Evolutionary conservation across 345 rosid species (phyloP), one percentile per base, ranked within the genome.

Genomic region (Boechera stricta): DNA sequence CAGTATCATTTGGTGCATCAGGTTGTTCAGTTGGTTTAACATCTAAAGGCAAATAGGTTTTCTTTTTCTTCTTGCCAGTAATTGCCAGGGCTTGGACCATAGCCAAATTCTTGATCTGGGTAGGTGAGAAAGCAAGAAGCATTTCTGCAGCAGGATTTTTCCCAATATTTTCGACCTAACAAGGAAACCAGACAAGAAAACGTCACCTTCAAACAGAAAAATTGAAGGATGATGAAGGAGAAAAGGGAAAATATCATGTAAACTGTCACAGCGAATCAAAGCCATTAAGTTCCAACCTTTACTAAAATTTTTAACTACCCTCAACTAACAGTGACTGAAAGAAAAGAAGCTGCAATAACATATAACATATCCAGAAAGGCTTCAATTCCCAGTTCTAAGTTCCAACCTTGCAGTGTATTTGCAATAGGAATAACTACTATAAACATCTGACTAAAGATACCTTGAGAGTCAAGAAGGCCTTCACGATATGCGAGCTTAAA

Each of bases 381-480:
- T 64, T 54, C 6, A 49, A n/a, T 33, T 32, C 21, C 32, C 33
- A 31, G 48, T 42, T 28, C 32, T 7, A 55, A 38, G 42, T 57
- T 77, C 67, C 10, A 63, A 63, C 3, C 4, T 53, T 63, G 7
- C 15, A 61, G 33, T 31, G 49, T 32, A 44, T 42, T 53, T 11
- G 9, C 15, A 49, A 72, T 36, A 62, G 31, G 13, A 32, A 15
- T 24, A 33, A 26, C 32, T 21, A 66, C 4, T 66, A 57, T 26
- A 47, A 55, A 39, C 1, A 24, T 47, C 18, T 13, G 59, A 75
- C 60, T 64, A 42, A 12, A 42, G 31, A 48, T 89, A 93, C 99
- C 99, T 91, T 93, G 75, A 96, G 63, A 74, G 93, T 96, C 84
- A 93, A 82, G 86, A 81, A 96, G 74, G 87, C 88, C 81, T 83